These are phyloP conservation scores for Sphagnum tenellum DNA, from an alignment of 225 moss, liverwort and hornwort genomes.

Conservation along the genomic window DNA sequence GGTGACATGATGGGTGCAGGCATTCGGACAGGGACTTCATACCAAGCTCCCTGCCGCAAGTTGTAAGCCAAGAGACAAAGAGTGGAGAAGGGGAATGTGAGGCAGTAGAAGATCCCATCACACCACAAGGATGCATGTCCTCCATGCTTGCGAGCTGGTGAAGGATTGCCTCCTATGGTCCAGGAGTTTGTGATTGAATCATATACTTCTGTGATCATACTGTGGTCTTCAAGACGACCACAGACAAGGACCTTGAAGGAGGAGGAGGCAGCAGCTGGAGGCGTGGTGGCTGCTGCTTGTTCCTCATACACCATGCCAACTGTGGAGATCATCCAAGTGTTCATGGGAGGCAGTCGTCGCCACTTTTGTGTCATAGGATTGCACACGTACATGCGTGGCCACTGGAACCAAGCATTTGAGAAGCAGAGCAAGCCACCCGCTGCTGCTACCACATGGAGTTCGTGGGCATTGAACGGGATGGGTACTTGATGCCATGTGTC, in stretches of 20 bases:
- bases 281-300: neutral
- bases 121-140: conserved; percentile 66
- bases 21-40: conserved; percentile 60
- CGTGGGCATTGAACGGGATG: conserved; percentile 54
- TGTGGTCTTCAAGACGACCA: conserved; percentile 57
- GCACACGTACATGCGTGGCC: conserved; percentile 74
- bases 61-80: conserved; percentile 70
- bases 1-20: conserved; percentile 66
- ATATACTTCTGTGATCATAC: conserved; percentile 64
- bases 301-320: conserved; percentile 69
- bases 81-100: conserved; percentile 72
- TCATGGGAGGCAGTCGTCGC: conserved; percentile 72
- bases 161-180: conserved; percentile 58
- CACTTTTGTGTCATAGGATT: conserved; percentile 74
- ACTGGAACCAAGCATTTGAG: conserved; percentile 72
- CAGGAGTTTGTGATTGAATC: conserved; percentile 44
- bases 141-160: conserved; percentile 80
- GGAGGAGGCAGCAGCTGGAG: neutral
- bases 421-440: conserved; percentile 66
- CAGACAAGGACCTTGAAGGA: conserved; percentile 62
- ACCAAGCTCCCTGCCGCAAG: conserved; percentile 43
- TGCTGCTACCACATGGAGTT: conserved; percentile 64
- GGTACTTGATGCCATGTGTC: conserved; percentile 67
- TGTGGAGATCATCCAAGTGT: conserved; percentile 67
- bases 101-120: conserved; percentile 56